Evolutionary conservation across 495 filamentous ascomycete species (phyloP).

Genomic region (Jackrogersella minutella): DNA sequence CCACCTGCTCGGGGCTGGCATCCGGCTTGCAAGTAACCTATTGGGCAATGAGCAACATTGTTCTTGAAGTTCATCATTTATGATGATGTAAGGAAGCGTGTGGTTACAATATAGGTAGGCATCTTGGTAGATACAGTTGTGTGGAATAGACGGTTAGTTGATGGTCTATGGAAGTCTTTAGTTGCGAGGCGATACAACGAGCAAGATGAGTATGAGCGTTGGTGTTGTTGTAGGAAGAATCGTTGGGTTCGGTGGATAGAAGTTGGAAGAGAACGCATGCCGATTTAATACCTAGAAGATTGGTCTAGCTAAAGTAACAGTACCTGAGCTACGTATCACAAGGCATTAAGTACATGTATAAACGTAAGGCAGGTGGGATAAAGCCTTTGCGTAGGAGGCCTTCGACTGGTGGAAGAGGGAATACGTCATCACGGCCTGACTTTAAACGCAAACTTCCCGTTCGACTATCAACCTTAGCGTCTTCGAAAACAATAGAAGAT

Average conservation of each 20-base stretch:
- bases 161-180: constrained; percentile 11
- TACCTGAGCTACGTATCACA: constrained; percentile 17
- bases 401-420: constrained; percentile 20
- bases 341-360: constrained; percentile 3
- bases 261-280: constrained; percentile 18
- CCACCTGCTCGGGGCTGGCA: constrained; percentile 66
- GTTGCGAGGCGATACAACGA: constrained; percentile 8
- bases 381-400: constrained; percentile 16
- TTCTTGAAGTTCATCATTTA: constrained; percentile 14
- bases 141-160: constrained; percentile 29
- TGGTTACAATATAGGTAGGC: constrained; percentile 75
- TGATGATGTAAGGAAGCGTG: background rate
- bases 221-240: constrained; percentile 14
- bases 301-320: constrained; percentile 11
- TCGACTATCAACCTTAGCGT: constrained; percentile 19
- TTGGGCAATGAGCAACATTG: constrained; percentile 16
- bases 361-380: constrained; percentile 24
- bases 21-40: constrained; percentile 83
- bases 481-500: constrained; percentile 5
- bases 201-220: constrained; percentile 3
- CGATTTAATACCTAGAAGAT: constrained; percentile 27
- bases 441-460: constrained; percentile 24
- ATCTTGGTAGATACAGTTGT: constrained; percentile 56
- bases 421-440: constrained; percentile 36
- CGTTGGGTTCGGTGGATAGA: constrained; percentile 7